Percentiles rank a stretch among this genome's conserved stretches.
phyloP scores from a whole-genome alignment of 495 filamentous ascomycete genomes.

The Penicillium antarcticum region DNA sequence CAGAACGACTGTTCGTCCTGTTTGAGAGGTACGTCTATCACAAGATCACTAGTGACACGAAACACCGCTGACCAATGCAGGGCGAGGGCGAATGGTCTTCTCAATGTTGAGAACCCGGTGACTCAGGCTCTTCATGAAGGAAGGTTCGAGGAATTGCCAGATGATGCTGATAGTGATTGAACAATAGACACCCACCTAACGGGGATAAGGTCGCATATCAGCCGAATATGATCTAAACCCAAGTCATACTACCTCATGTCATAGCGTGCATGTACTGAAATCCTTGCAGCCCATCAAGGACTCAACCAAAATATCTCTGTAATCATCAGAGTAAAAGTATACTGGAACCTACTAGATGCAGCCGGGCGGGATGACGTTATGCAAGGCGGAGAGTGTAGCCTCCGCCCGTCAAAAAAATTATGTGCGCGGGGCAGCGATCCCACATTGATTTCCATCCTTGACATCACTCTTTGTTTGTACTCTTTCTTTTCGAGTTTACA shows the following conservation, averaged over 20 bases:
- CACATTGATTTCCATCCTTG: slow-evolving; percentile 7
- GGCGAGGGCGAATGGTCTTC: slow-evolving; percentile 75
- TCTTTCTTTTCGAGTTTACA: neutral
- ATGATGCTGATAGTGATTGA: slow-evolving; percentile 43
- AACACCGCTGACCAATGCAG: slow-evolving; percentile 41
- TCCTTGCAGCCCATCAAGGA: no score
- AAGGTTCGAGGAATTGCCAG: slow-evolving; percentile 66
- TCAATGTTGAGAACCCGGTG: slow-evolving; percentile 84
- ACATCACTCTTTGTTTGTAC: slow-evolving; percentile 5
- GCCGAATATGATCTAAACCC: neutral
- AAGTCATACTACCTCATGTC: no score
- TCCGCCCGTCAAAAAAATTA: slow-evolving; percentile 38
- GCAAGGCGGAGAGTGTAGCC: slow-evolving; percentile 8
- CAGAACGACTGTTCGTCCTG: slow-evolving; percentile 87
- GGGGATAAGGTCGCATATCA: neutral
- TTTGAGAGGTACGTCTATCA: slow-evolving; percentile 72
- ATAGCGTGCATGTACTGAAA: no score
- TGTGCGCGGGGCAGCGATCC: slow-evolving; percentile 26
- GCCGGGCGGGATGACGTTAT: slow-evolving; percentile 27
- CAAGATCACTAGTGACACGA: neutral
- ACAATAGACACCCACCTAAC: neutral
- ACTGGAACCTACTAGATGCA: neutral
- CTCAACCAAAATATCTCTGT: no score
- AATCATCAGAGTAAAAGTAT: no score
- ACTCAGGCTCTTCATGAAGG: slow-evolving; percentile 71